phyloP scores from a whole-genome alignment of 257 asterid species.

The Primulina huaijiensis region DNA sequence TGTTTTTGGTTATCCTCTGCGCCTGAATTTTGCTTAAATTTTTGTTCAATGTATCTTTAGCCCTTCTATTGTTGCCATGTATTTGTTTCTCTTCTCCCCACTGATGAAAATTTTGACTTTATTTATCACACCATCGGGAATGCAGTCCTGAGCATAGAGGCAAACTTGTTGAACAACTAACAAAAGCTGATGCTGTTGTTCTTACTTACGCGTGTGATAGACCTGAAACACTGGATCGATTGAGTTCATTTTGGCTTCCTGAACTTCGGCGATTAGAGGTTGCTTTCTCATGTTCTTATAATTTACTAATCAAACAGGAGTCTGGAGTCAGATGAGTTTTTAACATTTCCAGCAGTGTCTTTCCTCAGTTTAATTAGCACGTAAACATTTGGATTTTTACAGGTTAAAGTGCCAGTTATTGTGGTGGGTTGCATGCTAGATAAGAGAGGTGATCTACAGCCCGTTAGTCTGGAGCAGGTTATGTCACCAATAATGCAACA shows the following conservation, averaged over 20 bases:
- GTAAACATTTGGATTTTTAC: slow-evolving; percentile 24
- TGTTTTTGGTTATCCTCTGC: neutral
- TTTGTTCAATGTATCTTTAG: slow-evolving; percentile 8
- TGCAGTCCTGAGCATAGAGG: slow-evolving; percentile 72
- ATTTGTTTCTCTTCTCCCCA: neutral
- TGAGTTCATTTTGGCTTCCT: slow-evolving; percentile 98
- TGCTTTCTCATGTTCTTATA: slow-evolving; percentile 19
- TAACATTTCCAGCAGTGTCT: neutral
- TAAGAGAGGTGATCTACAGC: slow-evolving; percentile 69
- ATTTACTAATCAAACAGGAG: neutral
- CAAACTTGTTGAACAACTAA: slow-evolving; percentile 73
- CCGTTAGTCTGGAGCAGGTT: slow-evolving; percentile 82
- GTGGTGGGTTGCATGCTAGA: slow-evolving; percentile 99
- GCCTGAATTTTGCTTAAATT: neutral
- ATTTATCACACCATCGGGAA: slow-evolving; percentile 15
- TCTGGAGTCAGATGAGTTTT: neutral
- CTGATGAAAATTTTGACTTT: slow-evolving; percentile 9
- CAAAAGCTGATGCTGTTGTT: slow-evolving; percentile 80
- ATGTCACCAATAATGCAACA: slow-evolving; percentile 99
- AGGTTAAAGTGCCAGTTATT: slow-evolving; percentile 91
- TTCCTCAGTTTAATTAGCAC: neutral
- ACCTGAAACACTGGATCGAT: slow-evolving; percentile 80
- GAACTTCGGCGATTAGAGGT: slow-evolving; percentile 93
- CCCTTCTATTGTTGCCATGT: neutral
- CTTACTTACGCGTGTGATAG: slow-evolving; percentile 92